These are phyloP conservation scores for Sphagnurus paluster DNA, from an alignment of 1,284 basidiomycete species.

Conservation along the genomic window DNA sequence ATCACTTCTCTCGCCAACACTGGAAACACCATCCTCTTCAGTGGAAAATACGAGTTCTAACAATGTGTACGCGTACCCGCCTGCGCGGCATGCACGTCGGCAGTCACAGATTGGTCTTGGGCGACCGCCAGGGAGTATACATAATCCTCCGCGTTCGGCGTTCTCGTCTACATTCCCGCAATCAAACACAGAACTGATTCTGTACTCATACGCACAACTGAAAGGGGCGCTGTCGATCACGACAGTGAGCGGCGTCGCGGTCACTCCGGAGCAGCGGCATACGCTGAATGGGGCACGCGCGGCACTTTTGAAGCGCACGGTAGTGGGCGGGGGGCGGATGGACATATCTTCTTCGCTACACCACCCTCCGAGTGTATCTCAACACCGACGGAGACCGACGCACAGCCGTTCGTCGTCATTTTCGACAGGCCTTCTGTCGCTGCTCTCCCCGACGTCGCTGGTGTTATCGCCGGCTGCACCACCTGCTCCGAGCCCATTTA, in stretches of 20 bases:
- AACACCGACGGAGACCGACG: slow-evolving; percentile 32
- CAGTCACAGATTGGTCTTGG: slow-evolving; percentile 48
- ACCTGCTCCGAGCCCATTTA: slow-evolving; percentile 12
- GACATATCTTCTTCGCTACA: slow-evolving; percentile 58
- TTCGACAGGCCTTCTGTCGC: slow-evolving; percentile 54
- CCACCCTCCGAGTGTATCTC: slow-evolving; percentile 28
- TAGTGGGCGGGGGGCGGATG: slow-evolving; percentile 76
- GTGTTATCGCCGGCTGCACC: slow-evolving; percentile 20
- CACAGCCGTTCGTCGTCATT: slow-evolving; percentile 56
- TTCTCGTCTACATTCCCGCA: slow-evolving; percentile 32
- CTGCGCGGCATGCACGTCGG: slow-evolving; percentile 26
- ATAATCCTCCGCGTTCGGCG: slow-evolving; percentile 11
- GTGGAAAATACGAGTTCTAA: slow-evolving; percentile 12
- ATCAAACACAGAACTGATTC: slow-evolving; percentile 65
- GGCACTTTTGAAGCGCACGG: slow-evolving; percentile 47
- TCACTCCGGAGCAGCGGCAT: slow-evolving; percentile 40
- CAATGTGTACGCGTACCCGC: slow-evolving; percentile 33
- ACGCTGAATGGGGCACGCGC: slow-evolving; percentile 48
- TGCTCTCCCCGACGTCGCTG: slow-evolving; percentile 45
- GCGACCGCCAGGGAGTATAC: slow-evolving; percentile 30
- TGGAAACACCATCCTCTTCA: slow-evolving; percentile 25
- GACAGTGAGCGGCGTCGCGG: slow-evolving; percentile 30
- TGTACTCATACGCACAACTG: slow-evolving; percentile 87
- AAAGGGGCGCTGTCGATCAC: slow-evolving; percentile 52
- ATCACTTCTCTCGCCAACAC: slow-evolving; percentile 31